Evolutionary conservation across 257 asterid genomes (phyloP), one percentile per base, ranked within the genome.

Genomic region (Verbena officinalis): DNA sequence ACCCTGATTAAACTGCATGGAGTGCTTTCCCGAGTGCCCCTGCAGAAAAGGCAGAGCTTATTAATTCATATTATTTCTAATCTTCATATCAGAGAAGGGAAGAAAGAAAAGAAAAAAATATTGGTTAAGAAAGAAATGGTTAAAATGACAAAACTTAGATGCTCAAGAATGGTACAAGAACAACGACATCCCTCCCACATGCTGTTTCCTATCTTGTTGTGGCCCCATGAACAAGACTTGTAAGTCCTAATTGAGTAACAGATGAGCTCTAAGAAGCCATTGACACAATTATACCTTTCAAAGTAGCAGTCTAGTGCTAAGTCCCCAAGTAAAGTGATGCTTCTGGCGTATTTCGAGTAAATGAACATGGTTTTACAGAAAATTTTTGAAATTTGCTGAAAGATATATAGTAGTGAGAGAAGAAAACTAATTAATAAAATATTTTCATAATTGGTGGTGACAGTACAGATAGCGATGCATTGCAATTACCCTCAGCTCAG

Each of bases 11-110:
- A 67, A 69, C 81, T 77, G 65, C 85, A 69, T 9, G 87, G 93
- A 0, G 85, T 79, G 77, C 80, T 84, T 67, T 81, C 86, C 39
- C 80, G 73, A 33, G 77, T 73, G 59, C 78, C 69, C 77, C 81
- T 75, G 73, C 69, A 21, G 62, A 38, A 45, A 33, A 39, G 38
- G 24, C 27, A 24, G 12, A 10, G 17, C 49, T 11, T 45, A 43
- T 43, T 31, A 49, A 15, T n/a, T n/a, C n/a, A n/a, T n/a, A n/a
- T n/a, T n/a, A n/a, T n/a, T n/a, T n/a, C n/a, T n/a, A n/a, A n/a
- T n/a, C n/a, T n/a, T n/a, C n/a, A n/a, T n/a, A n/a, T n/a, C n/a
- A n/a, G n/a, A n/a, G n/a, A n/a, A n/a, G n/a, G n/a, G n/a, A n/a
- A n/a, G n/a, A 24, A 49, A 36, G 67, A 44, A 27, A 44, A 9